A percentile compares a stretch with the other conserved stretches of the same genome.
These are phyloP conservation scores for Calonectria montana DNA, from an alignment of 2,329 filamentous ascomycete species.

Conservation along the genomic window DNA sequence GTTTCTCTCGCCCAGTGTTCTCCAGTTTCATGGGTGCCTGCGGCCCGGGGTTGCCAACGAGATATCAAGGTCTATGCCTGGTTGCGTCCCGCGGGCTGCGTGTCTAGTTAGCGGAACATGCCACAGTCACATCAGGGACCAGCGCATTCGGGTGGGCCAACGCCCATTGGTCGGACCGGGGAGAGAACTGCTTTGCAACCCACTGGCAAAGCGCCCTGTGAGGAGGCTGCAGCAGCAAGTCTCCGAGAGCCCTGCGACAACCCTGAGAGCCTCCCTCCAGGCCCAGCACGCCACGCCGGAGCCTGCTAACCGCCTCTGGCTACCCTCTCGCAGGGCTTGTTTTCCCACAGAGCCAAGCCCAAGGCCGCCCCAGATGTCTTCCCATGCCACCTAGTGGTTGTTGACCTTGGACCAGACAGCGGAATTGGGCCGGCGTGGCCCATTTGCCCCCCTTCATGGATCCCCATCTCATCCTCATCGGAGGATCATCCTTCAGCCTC, in stretches of 20 bases:
- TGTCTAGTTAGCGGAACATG: slow-evolving; percentile 27
- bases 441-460: slow-evolving; percentile 4
- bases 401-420: slow-evolving; percentile 9
- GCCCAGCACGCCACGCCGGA: slow-evolving; percentile 17
- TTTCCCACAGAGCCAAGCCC: background rate
- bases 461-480: slow-evolving; percentile 19
- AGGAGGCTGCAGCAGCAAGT: slow-evolving; percentile 1
- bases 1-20: background rate
- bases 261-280: background rate
- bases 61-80: slow-evolving; percentile 30
- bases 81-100: slow-evolving; percentile 10
- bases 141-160: slow-evolving; percentile 30
- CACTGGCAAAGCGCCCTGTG: background rate
- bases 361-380: background rate
- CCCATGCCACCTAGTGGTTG: background rate
- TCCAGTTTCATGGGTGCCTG: slow-evolving; percentile 21
- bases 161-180: background rate
- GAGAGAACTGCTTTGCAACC: slow-evolving; percentile 4
- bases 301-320: slow-evolving; percentile 5
- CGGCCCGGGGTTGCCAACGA: slow-evolving; percentile 11
- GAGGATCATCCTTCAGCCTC: slow-evolving; percentile 3
- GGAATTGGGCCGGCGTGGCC: slow-evolving; percentile 30
- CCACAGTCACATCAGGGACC: slow-evolving; percentile 20
- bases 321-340: background rate
- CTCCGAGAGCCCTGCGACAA: slow-evolving; percentile 10